Evolutionary conservation across 2,329 filamentous ascomycete species (phyloP), one percentile per base, ranked within the genome.

Genomic region (Aspergillus sergii): DNA sequence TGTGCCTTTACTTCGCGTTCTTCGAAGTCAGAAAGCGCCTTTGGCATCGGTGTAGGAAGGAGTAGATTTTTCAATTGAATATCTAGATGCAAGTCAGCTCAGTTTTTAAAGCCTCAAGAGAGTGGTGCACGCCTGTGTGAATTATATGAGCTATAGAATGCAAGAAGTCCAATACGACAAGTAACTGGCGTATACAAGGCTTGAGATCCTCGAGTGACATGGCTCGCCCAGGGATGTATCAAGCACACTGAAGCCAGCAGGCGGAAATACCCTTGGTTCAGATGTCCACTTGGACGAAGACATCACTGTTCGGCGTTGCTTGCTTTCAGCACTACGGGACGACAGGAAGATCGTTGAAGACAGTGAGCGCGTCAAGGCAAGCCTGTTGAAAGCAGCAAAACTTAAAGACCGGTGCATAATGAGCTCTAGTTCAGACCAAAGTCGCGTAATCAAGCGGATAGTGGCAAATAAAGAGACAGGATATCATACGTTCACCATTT

Each of bases 161-260:
- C 12, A 68, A 57, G n/a, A 63, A 64, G 11, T 61, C 65, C 34
- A 69, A 59, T 5, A 32, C 58, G 19, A 58, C 34, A 2, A 67
- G 32, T 11, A 67, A 19, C 36, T 66, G 55, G 1, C 65, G 54
- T 21, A 69, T 54, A 50, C 51, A 54, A 9, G 57, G 55, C 45
- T 67, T 69, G 21, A 64, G 36, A 28, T 39, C 50, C 8, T 67
- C 60, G 2, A 67, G 58, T 1, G 54, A 57, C 46, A 69, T 51
- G n/a, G 21, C 26, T 19, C 54, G 32, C 3, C 58, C 59, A 53
- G 41, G 26, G 62, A 64, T 32, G 34, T n/a, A 36, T 69, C 60
- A 2, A 67, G 23, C 19, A 21, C 32, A 14, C 12, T 3, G 12
- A 32, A 51, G 12, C 48, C 28, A 30, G 48, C 9, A 30, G 16